Conservation (phyloP, 345 rosid species). For the Cochlearia excelsa region DNA sequence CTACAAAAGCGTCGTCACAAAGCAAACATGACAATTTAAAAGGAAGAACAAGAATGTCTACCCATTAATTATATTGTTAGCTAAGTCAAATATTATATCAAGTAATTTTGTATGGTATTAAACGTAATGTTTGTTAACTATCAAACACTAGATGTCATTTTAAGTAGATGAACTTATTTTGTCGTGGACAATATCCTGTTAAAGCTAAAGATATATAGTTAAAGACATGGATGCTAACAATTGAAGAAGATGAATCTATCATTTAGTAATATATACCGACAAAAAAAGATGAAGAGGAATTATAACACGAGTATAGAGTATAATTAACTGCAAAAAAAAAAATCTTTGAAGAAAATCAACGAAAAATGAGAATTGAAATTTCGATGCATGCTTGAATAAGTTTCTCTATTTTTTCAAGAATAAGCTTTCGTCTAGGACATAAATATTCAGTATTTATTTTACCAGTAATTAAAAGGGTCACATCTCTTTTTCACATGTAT, state of each 20-base stretch:
- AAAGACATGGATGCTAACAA: conserved; percentile 24
- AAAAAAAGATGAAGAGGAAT: conserved; percentile 11
- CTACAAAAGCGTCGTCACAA: conserved; percentile 27
- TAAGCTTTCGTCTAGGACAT: neutral
- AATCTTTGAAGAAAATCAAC: too few relatives aligned
- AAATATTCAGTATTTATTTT: neutral
- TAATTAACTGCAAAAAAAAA: too few relatives aligned
- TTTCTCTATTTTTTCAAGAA: conserved; percentile 11
- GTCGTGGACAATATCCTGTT: conserved; percentile 32
- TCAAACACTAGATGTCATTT: conserved; percentile 37
- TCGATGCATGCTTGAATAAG: neutral
- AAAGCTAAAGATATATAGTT: conserved; percentile 26
- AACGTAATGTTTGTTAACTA: conserved; percentile 24
- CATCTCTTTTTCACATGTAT: conserved; percentile 11
- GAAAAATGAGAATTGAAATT: conserved; percentile 6
- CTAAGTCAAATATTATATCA: conserved; percentile 28
- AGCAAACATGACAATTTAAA: conserved; percentile 30
- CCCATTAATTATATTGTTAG: conserved; percentile 11
- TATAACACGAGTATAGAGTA: too few relatives aligned
- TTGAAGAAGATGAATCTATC: neutral
- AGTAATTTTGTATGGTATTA: conserved; percentile 24
- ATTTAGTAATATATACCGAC: conserved; percentile 4
- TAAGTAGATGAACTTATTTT: conserved; percentile 39
- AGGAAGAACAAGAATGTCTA: conserved; percentile 31
- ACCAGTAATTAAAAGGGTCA: conserved; percentile 11